A percentile compares a stretch with the other conserved stretches of the same genome.
phyloP scores from a whole-genome alignment of 441 rosid genomes.

The Oxalis stricta region DNA sequence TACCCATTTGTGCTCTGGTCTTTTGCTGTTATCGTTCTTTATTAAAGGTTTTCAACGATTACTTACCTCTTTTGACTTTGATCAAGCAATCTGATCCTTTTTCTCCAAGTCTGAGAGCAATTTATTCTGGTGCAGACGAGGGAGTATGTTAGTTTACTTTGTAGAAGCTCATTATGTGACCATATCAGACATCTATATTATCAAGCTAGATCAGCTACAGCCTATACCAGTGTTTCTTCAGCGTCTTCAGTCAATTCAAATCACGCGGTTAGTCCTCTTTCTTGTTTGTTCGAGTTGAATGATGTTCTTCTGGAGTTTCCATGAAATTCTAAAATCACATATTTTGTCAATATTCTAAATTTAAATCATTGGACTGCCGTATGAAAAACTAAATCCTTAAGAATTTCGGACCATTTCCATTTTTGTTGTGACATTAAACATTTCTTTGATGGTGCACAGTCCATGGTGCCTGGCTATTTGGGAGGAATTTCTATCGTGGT shows the following conservation, averaged over 20 bases:
- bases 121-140: conserved; percentile 34
- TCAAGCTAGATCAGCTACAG: conserved; percentile 40
- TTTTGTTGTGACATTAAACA: conserved; percentile 18
- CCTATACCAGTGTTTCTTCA: conserved; percentile 50
- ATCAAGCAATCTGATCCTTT: background rate
- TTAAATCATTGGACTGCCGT: too few relatives aligned
- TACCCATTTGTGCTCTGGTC: conserved; percentile 50
- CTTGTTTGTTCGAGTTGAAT: background rate
- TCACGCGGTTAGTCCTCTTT: conserved; percentile 37
- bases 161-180: conserved; percentile 49
- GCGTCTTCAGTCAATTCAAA: conserved; percentile 35
- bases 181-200: conserved; percentile 54
- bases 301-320: background rate
- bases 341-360: too few relatives aligned
- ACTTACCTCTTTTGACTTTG: conserved; percentile 2
- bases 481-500: conserved; percentile 49
- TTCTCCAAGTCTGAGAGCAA: conserved; percentile 2
- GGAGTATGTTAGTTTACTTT: conserved; percentile 28
- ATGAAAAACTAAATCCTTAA: too few relatives aligned
- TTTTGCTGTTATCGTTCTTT: conserved; percentile 43
- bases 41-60: conserved; percentile 40
- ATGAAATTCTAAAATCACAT: too few relatives aligned
- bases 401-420: too few relatives aligned
- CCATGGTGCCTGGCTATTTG: conserved; percentile 58
- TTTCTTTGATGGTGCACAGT: conserved; percentile 29